Evolutionary conservation across 2,329 filamentous ascomycete genomes (phyloP), one percentile per base, ranked within the genome.

Genomic region (Neofusicoccum ribis): DNA sequence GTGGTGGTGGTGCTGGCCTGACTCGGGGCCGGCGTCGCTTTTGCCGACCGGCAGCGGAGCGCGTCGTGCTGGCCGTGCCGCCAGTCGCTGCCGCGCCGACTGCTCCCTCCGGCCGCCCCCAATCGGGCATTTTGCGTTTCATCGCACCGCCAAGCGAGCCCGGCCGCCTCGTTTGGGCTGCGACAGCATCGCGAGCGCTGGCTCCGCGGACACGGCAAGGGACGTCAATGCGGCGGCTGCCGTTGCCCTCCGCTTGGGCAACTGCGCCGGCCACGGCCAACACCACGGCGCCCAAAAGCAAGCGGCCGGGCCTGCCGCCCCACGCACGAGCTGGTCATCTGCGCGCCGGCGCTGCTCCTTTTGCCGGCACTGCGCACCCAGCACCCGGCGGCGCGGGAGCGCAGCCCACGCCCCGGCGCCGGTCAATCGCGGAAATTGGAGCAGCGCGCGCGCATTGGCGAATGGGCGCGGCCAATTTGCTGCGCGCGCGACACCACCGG

Each of bases 391-490:
- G 44, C 56, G 31, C 56, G 56, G 54, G 43, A 49, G 43, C 56
- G 15, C 43, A 17, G 36, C 1, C 23, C 23, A 23, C 23, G 23
- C 23, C 20, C 23, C 23, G 23, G 23, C 23, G 23, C 23, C 23
- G 23, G 23, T 46, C 49, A 63, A 63, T 36, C 12, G 27, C 49
- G 49, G 61, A 63, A 63, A 63, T 63, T 63, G 61, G 49, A n/a
- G 49, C 34, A 7, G 17, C 23, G 27, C 34, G 2, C 1, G 43
- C 47, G 61, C 61, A 63, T 54, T 63, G 61, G 31, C 61, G 49
- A 54, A 63, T 63, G 36, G 60, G 60, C 36, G 20, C 31, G 47
- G 17, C 17, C 20, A 44, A 52, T 54, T 63, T 39, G 44, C 47
- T 23, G 17, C 17, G n/a, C 9, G 17, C 9, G 11, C 49, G 47